Evolutionary conservation across 2,329 filamentous ascomycete genomes (phyloP), one percentile per base, ranked within the genome.

Genomic region (Trichoderma polysporum): DNA sequence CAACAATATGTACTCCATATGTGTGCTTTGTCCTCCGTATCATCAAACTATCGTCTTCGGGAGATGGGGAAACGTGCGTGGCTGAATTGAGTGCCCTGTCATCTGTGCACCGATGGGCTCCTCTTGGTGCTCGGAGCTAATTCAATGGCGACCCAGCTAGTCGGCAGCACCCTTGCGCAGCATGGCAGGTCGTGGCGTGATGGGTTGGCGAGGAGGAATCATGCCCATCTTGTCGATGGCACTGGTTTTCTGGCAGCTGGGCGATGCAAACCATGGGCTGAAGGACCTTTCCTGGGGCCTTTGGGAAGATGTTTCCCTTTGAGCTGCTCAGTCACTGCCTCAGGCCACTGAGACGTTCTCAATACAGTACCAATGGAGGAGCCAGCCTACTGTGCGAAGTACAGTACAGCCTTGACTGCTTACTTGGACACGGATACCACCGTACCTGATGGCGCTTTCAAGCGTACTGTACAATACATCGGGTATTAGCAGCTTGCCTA

Each of bases 131-230:
- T 64, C 60, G 60, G 50, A 56, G 60, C 60, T 64, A 64, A 56
- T 25, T 63, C 60, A 47, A 45, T 54, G 53, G 50, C 29, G 60
- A 54, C 60, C 60, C 39, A 54, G 60, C 41, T 64, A 64, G 52
- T 64, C 60, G 60, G 35, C 60, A 12, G 60, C 50, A 47, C 41
- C 60, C 60, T 50, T 56, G 58, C 25, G 58, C 45, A 9, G 39
- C 39, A 12, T 59, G 59, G 59, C 47, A 52, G 49, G 60, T 35
- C 50, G 50, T 64, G 60, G 60, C 60, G 60, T 64, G 60, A 64
- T 56, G 60, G 31, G 35, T 64, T 54, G 37, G 41, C 33, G 60
- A 64, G 39, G 27, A 33, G 41, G n/a, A 45, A 33, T 39, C 33
- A 29, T 52, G 58, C 31, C 45, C 33, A 19, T 61, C 45, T 61